phyloP scores from a whole-genome alignment of 495 filamentous ascomycete species.

The Aspergillus sclerotioniger region DNA sequence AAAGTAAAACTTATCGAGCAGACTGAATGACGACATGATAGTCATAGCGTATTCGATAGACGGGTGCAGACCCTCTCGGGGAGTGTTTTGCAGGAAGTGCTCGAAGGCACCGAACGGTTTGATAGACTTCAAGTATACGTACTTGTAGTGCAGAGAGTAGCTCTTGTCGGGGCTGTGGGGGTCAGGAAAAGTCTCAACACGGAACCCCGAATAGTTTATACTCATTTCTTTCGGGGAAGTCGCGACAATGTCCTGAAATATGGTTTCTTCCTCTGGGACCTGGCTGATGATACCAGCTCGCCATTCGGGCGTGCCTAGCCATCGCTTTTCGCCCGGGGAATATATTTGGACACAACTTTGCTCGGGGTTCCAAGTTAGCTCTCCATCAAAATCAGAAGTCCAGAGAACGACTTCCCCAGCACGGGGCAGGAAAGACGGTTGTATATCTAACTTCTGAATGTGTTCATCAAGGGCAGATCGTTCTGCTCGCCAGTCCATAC shows the following conservation, averaged over 20 bases:
- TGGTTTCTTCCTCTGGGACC: slow-evolving; percentile 40
- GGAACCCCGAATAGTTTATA: slow-evolving; percentile 56
- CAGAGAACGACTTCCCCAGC: slow-evolving; percentile 59
- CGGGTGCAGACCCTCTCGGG: slow-evolving; percentile 45
- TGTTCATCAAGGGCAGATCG: slow-evolving; percentile 34
- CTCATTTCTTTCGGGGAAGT: slow-evolving; percentile 34
- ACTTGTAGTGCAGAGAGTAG: slow-evolving; percentile 50
- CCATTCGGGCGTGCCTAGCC: slow-evolving; percentile 47
- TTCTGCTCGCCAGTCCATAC: slow-evolving; percentile 55
- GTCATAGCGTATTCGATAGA: slow-evolving; percentile 56
- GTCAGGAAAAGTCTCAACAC: slow-evolving; percentile 55
- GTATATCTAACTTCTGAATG: slow-evolving; percentile 35
- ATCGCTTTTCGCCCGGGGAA: slow-evolving; percentile 24
- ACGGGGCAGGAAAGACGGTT: slow-evolving; percentile 54
- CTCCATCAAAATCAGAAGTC: slow-evolving; percentile 35
- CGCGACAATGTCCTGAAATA: slow-evolving; percentile 42
- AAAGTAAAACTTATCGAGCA: slow-evolving; percentile 51
- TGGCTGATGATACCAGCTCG: slow-evolving; percentile 56
- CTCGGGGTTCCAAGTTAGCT: slow-evolving; percentile 34
- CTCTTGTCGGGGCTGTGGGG: slow-evolving; percentile 50
- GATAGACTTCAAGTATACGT: slow-evolving; percentile 52
- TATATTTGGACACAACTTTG: slow-evolving; percentile 33
- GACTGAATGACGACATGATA: slow-evolving; percentile 50
- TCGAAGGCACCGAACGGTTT: slow-evolving; percentile 55
- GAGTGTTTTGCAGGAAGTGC: slow-evolving; percentile 38